Base-by-base conservation (phyloP, 129 eudicot genomes). In the Oenanthe sinensis region DNA sequence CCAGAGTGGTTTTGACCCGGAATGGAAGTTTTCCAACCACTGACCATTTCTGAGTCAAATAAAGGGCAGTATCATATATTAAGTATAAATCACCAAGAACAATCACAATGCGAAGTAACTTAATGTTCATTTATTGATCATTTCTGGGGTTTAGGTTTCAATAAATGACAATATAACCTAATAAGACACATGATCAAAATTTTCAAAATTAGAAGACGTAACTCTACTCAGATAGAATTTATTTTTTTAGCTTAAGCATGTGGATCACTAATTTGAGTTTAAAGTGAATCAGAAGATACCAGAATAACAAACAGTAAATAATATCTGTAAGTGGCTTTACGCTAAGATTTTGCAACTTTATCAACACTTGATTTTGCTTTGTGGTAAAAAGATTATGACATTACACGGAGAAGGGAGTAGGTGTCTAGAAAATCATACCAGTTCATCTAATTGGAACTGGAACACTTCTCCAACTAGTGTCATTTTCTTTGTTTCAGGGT, bases 11-110 rank as follows among this genome's bases (percentile, higher is more conserved):
- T 79, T 93, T 93, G n/a, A 86, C 83, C 15, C 97, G 96, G 60
- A 83, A 93, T 12, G 98, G 97, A 44, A 91, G 91, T 76, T 83
- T 91, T 4, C 97, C 98, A 2, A 91, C 85, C 43, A 91, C 93
- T 16, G 90, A 83, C 98, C 98, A 93, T 86, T 91, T 76, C 98
- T 93, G 93, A 44, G 79, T 79, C 71, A 40, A 48, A 37, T 12
- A 42, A 17, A 49, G 40, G 14, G 30, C 68, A 75, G 16, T 7
- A 36, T 14, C 45, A 50, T 28, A 44, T 1, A 36, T 30, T 50
- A 39, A 44, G 73, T 1, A 68, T 28, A 62, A 24, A 10, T n/a
- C 33, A 60, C 4, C n/a, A 24, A 60, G 15, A 60, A 60, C 1
- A 8, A 60, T 62, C 70, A 62, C 70, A 62, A 26, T 6, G 0